Base-by-base conservation (phyloP, 2,329 filamentous ascomycete species). In the Claviceps purpurea region DNA sequence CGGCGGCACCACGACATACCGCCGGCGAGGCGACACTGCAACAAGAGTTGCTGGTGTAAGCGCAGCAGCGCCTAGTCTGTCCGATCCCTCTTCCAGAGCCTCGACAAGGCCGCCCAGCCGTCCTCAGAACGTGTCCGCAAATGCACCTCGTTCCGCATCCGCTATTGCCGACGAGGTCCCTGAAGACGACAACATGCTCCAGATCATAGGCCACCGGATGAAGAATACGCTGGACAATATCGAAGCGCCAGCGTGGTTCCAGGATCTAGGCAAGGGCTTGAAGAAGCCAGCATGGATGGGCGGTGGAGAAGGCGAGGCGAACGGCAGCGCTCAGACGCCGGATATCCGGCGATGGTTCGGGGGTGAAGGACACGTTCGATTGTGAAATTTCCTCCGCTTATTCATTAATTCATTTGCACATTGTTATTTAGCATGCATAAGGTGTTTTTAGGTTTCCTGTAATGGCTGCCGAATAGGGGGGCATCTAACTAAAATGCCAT, bases 181-280 rank as follows among this genome's bases (percentile, higher is more conserved):
- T 1, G 84, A 87, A 37, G 82, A 89, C 14, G 87, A 89, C 51
- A 88, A 84, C 57, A 88, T 95, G 66, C 89, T 97, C 62, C 79
- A 87, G 58, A 84, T 85, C 38, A 81, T 97, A 55, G 82, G 87
- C 0, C 87, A 94, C 63, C 78, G 91, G 39, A 83, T 98, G 60
- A 87, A 84, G 68, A 98, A 98, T 62, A 97, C 93, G 0, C 81
- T 97, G 50, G 91, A 97, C 55, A 85, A 82, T 0, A 77, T 89
- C 2, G 85, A 89, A 50, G 77, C 84, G 34, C 91, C 93, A 0
- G 82, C 82, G 57, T 97, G 90, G 89, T 72, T 95, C 56, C 78
- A 82, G 59, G 84, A 87, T 26, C 73, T 88, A 30, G 78, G 81
- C 1, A 75, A 79, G 53, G 78, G 77, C 8, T 79, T 90, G 66